These are phyloP conservation scores for Xerocomellus chrysenteron DNA, from an alignment of 768 basidiomycete genomes.

Conservation along the genomic window DNA sequence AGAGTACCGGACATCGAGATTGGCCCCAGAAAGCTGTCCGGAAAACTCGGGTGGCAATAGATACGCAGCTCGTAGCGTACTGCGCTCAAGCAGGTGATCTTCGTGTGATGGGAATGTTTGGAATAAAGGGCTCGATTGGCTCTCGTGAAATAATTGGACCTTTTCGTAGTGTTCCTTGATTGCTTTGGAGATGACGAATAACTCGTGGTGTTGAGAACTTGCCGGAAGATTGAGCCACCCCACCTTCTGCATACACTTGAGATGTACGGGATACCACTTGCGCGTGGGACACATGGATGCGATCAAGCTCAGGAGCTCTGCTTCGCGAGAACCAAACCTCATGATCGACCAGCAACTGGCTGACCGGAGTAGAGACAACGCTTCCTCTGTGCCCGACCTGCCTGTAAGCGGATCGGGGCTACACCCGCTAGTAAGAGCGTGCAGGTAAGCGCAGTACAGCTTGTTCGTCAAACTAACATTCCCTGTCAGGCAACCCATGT, in stretches of 20 bases:
- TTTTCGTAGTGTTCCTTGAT: constrained; percentile 31
- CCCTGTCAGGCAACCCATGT: constrained; percentile 32
- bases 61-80: constrained; percentile 9
- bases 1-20: constrained; percentile 12
- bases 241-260: constrained; percentile 41
- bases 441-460: constrained; percentile 43
- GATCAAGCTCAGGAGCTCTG: constrained; percentile 34
- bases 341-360: constrained; percentile 42
- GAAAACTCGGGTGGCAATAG: constrained; percentile 10
- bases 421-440: constrained; percentile 43
- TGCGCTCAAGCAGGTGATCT: constrained; percentile 16
- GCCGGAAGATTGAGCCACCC: constrained; percentile 27
- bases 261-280: constrained; percentile 38
- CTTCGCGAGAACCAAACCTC: constrained; percentile 30
- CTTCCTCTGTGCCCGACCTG: constrained; percentile 45
- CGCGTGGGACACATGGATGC: constrained; percentile 35
- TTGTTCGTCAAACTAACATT: constrained; percentile 27
- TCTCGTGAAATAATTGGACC: constrained; percentile 12
- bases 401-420: constrained; percentile 44
- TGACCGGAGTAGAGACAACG: constrained; percentile 39
- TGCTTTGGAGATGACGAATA: constrained; percentile 22
- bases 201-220: constrained; percentile 32
- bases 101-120: constrained; percentile 4
- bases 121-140: background rate
- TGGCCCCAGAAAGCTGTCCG: background rate